Base-by-base conservation (phyloP, 108 stramenopile species). In the Skeletonema tropicum region DNA sequence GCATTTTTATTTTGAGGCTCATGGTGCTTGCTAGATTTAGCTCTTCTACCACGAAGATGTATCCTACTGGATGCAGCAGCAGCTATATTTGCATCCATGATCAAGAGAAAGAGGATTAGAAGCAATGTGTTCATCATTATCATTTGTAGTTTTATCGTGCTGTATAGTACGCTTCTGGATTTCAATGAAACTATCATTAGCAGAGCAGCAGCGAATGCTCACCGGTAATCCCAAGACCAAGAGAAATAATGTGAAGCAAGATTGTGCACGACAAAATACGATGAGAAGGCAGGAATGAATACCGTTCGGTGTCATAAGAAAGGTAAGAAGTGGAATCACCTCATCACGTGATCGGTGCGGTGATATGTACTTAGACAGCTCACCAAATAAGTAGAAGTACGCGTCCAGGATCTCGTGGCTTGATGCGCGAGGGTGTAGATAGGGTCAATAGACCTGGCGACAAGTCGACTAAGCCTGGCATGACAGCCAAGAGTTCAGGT, bases 381-480 rank as follows among this genome's bases (percentile, higher is more conserved):
- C n/a, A n/a, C n/a, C n/a, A n/a, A n/a, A n/a, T n/a, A n/a, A n/a
- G n/a, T n/a, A n/a, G 64, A 60, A 30, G 8, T 63, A 19, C 57
- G 32, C 72, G 72, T 29, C 59, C 21, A 42, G 41, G 30, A 41
- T 70, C 68, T 13, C 38, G 33, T 10, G 57, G 57, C 39, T 59
- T 36, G 38, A 57, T 26, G 35, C 68, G 58, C n/a, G 72, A 65
- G 41, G 79, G 73, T 63, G 57, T 80, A 13, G 73, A 72, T 26
- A 72, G 71, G 9, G 52, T 55, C 6, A 55, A 55, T 23, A 25
- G 52, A 55, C 52, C 52, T 38, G 79, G 21, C 66, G 60, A 17
- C 69, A 80, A 61, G 62, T 74, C 60, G 55, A 57, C 52, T 14
- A 46, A 55, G 17, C 61, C 68, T 19, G 66, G 31, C 31, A 59